Evolutionary conservation across 139 green algal genomes (phyloP).

Genomic region (Astrephomene gubernaculifera): DNA sequence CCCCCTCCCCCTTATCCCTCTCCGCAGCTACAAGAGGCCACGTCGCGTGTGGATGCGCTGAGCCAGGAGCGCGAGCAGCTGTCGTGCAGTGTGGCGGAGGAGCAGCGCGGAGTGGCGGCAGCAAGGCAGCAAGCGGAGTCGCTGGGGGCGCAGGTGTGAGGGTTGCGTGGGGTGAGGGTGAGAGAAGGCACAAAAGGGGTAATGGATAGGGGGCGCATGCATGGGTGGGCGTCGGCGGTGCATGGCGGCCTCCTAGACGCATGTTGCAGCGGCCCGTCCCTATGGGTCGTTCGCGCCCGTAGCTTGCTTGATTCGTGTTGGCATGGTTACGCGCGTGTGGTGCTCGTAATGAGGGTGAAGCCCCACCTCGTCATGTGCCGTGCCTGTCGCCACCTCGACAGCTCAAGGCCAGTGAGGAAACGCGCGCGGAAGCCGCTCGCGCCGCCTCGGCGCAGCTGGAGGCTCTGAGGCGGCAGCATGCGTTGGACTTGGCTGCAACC

Average conservation of each 20-base stretch:
- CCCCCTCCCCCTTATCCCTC: neutral
- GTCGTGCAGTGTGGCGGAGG: neutral
- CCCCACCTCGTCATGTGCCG: no score
- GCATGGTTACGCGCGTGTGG: no score
- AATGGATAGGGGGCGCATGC: no score
- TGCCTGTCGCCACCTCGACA: no score
- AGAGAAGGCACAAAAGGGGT: no score
- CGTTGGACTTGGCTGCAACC: neutral
- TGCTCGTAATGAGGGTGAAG: no score
- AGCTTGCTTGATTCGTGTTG: no score
- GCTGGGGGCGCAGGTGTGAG: neutral
- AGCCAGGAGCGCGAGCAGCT: constrained; percentile 14
- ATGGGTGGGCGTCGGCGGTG: no score
- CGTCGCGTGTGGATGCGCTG: neutral
- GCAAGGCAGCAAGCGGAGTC: neutral
- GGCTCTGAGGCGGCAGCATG: constrained; percentile 23
- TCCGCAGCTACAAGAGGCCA: constrained; percentile 3
- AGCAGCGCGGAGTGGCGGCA: constrained; percentile 24
- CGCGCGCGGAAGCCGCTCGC: neutral
- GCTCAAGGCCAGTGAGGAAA: constrained; percentile 21
- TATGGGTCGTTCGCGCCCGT: no score
- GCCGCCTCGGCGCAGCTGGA: constrained; percentile 11
- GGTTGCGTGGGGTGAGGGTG: neutral
- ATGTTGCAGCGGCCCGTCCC: no score
- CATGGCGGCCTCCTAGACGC: no score